Base-by-base conservation (phyloP, 768 basidiomycete species). In the Russula sp. region DNA sequence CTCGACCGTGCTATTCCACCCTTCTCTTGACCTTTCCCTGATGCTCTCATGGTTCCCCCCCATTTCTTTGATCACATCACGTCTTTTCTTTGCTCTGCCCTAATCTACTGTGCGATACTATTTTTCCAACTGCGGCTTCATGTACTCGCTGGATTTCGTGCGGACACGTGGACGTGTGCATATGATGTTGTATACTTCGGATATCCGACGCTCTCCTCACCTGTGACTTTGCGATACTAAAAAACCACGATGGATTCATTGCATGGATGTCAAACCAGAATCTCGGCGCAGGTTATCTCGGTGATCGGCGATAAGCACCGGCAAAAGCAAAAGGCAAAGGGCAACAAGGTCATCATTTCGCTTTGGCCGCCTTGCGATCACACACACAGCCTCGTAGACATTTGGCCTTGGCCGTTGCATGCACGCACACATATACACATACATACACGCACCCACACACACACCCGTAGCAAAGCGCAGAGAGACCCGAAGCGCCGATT, bases 101-200 rank as follows among this genome's bases (percentile, higher is more conserved):
- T 62, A 62, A 34, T 34, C 41, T 58, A 62, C 50, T 58, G 50
- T 58, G 38, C 43, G 56, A 41, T 62, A 47, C 43, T 58, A 58
- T 43, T 51, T 52, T 29, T 34, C 10, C 25, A 46, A 38, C 7
- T 46, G 45, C 43, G 56, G 38, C 29, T 47, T 39, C 20, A 57
- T 58, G 61, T 58, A 62, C 56, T 61, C 25, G 29, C 25, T 38
- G 56, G 60, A 56, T 50, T 25, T 25, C 32, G 60, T 56, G 43
- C 52, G 56, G 56, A 62, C 50, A 58, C 50, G 36, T 58, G 56
- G 55, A 45, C 29, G n/a, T 61, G 55, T 61, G 25, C 25, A 51
- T 61, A n/a, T 49, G 41, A 57, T 46, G 32, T 58, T 61, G 59
- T 47, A 59, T 29, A 34, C 51, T 54, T 60, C 16, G 20, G 22